Conservation (phyloP, 305 asterid species). For the Withania somnifera region DNA sequence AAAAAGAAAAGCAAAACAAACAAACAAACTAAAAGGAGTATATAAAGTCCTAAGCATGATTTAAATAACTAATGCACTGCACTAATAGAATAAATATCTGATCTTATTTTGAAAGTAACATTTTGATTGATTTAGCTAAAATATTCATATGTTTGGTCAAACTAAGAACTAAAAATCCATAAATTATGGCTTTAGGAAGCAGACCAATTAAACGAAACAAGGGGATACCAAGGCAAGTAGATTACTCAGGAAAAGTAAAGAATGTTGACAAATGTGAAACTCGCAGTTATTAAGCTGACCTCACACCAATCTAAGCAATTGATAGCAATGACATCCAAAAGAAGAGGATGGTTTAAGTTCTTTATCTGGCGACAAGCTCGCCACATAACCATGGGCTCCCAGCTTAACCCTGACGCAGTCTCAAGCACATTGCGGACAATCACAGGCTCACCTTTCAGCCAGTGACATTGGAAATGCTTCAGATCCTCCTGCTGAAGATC, state of each 20-base stretch:
- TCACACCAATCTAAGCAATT: conserved; percentile 66
- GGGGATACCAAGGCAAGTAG: neutral
- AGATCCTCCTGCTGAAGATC: conserved; percentile 31
- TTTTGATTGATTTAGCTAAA: neutral
- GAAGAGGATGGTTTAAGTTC: conserved; percentile 22
- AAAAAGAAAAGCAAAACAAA: too few relatives aligned
- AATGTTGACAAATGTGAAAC: neutral
- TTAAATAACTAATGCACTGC: neutral
- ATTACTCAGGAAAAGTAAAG: neutral
- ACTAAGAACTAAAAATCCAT: neutral
- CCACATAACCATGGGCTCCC: conserved; percentile 94
- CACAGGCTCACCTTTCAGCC: conserved; percentile 62
- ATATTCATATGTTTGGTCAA: neutral
- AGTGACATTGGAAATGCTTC: conserved; percentile 54
- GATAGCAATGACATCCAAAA: conserved; percentile 43
- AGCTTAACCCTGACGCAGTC: conserved; percentile 53
- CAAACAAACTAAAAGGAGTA: too few relatives aligned
- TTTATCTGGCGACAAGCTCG: conserved; percentile 56
- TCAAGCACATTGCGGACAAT: conserved; percentile 52
- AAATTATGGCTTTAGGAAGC: neutral
- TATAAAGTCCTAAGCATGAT: neutral
- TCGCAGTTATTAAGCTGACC: conserved; percentile 24
- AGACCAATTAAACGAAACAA: neutral
- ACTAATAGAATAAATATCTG: neutral
- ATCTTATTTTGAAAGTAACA: neutral